A percentile compares a stretch with the other conserved stretches of the same genome.
phyloP scores from a whole-genome alignment of 768 basidiomycete species.

The Porphyrellus cyaneotinctus region DNA sequence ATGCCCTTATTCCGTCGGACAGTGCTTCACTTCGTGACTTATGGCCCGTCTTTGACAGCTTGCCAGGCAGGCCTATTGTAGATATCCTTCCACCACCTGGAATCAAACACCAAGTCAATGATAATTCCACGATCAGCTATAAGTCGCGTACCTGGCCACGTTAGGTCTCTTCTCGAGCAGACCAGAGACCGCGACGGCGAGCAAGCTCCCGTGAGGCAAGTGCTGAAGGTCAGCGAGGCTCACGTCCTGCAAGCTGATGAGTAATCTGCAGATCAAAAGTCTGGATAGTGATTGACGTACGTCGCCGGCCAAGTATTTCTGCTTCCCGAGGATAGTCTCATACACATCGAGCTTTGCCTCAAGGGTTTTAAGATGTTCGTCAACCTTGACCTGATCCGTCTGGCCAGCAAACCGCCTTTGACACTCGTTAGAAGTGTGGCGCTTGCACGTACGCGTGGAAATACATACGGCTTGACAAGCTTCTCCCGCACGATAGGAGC shows the following conservation, averaged over 20 bases:
- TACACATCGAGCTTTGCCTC: constrained; percentile 45
- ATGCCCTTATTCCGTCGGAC: too few species aligned
- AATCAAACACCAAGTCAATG: constrained; percentile 6
- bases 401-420: constrained; percentile 16
- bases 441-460: neutral
- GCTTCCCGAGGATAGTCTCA: constrained; percentile 50
- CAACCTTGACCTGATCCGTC: constrained; percentile 22
- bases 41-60: constrained; percentile 37
- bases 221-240: constrained; percentile 60
- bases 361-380: constrained; percentile 16
- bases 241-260: constrained; percentile 31
- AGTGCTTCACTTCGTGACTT: too few species aligned
- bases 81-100: constrained; percentile 53
- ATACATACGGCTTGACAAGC: constrained; percentile 47
- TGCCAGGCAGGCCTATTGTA: constrained; percentile 42
- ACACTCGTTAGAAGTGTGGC: neutral
- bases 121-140: too few species aligned
- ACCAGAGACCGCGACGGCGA: constrained; percentile 21
- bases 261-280: neutral
- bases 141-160: constrained; percentile 37
- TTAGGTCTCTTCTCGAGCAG: constrained; percentile 37
- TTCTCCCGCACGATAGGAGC: constrained; percentile 43
- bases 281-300: constrained; percentile 29
- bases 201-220: constrained; percentile 41
- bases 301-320: constrained; percentile 54